Percentiles rank a stretch among this genome's conserved stretches.
Conservation (phyloP, 495 filamentous ascomycete species). For the Bryoglossum gracile region DNA sequence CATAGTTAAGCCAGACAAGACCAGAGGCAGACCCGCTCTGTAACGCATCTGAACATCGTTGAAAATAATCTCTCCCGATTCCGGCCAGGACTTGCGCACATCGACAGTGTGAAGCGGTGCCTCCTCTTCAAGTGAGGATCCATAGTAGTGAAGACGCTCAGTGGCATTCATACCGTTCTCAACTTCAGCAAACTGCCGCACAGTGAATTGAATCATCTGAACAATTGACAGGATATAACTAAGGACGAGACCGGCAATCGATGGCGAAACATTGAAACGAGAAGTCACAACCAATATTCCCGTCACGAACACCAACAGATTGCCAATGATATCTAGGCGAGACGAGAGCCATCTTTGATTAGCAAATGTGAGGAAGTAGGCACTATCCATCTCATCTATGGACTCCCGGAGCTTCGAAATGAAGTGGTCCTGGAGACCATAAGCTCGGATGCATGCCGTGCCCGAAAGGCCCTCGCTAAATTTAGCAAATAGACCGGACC, state of each 20-base stretch:
- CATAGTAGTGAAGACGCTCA: constrained; percentile 90
- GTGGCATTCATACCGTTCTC: constrained; percentile 98
- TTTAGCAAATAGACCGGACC: constrained; percentile 81
- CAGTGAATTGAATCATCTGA: constrained; percentile 94
- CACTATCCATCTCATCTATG: constrained; percentile 86
- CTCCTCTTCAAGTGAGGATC: constrained; percentile 79
- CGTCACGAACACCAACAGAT: constrained; percentile 72
- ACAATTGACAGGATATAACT: constrained; percentile 90
- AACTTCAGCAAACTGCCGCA: constrained; percentile 89
- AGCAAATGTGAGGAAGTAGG: constrained; percentile 88
- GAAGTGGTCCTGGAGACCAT: constrained; percentile 72
- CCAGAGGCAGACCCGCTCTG: constrained; percentile 70
- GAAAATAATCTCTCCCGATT: constrained; percentile 79
- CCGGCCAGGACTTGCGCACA: constrained; percentile 68
- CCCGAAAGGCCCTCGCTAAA: constrained; percentile 86
- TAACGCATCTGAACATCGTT: constrained; percentile 88
- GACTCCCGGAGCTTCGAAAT: constrained; percentile 54
- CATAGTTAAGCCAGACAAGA: constrained; percentile 72
- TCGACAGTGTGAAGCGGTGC: constrained; percentile 66
- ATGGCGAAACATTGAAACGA: constrained; percentile 78
- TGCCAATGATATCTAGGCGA: constrained; percentile 77
- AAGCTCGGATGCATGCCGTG: constrained; percentile 78
- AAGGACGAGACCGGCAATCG: constrained; percentile 78
- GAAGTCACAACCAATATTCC: constrained; percentile 91
- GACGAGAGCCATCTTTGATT: constrained; percentile 90